These are phyloP conservation scores for Xylariaceae sp. DNA, from an alignment of 2,329 filamentous ascomycete species.

Conservation along the genomic window DNA sequence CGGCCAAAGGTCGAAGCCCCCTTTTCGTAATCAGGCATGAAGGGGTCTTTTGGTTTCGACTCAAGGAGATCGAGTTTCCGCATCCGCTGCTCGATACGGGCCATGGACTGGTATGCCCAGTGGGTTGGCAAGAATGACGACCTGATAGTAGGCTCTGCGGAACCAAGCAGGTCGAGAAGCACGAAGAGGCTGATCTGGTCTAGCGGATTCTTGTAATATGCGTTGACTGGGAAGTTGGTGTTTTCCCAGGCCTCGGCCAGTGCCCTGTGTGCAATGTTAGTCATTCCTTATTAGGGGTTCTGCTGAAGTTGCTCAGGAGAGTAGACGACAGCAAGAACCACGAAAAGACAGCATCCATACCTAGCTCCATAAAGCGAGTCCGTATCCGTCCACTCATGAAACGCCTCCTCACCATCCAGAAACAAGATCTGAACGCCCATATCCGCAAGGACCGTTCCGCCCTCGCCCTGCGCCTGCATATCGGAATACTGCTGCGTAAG, in stretches of 20 bases:
- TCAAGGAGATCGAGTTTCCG: conserved; percentile 51
- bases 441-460: conserved; percentile 54
- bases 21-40: conserved; percentile 53
- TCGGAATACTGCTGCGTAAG: conserved; percentile 68
- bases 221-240: conserved; percentile 59
- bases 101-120: conserved; percentile 71
- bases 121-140: conserved; percentile 75
- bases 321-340: not conserved
- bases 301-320: too few species aligned
- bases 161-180: conserved; percentile 67
- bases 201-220: conserved; percentile 63
- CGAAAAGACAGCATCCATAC: conserved; percentile 34
- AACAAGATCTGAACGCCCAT: conserved; percentile 75
- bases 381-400: conserved; percentile 61
- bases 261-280: conserved; percentile 37
- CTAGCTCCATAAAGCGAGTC: conserved; percentile 76
- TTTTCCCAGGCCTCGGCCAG: conserved; percentile 69
- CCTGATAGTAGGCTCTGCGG: conserved; percentile 54
- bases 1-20: conserved; percentile 32
- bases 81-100: conserved; percentile 59
- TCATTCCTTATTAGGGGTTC: not conserved
- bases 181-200: conserved; percentile 71
- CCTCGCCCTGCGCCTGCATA: conserved; percentile 54
- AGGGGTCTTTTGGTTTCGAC: conserved; percentile 36
- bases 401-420: conserved; percentile 79